A percentile compares a stretch with the other conserved stretches of the same genome.
phyloP scores from a whole-genome alignment of 345 rosid genomes.

The Eucalyptus tenuipes region DNA sequence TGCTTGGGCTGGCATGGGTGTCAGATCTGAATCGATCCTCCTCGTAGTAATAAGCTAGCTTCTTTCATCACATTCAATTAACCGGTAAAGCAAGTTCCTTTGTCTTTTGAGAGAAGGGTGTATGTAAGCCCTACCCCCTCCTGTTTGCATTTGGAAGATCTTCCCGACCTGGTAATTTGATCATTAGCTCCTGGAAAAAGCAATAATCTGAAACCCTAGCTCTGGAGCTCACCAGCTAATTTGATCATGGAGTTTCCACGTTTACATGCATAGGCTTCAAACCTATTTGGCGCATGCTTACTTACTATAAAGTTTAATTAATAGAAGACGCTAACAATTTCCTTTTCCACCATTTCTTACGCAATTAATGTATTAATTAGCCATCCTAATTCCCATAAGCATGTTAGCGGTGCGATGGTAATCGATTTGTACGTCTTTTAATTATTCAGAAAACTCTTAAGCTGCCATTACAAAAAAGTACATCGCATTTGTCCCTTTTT shows the following conservation, averaged over 20 bases:
- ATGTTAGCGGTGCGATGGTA: background rate
- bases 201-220: background rate
- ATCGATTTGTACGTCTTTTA: background rate
- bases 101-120: background rate
- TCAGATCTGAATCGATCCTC: constrained; percentile 8
- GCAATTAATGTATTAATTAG: background rate
- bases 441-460: background rate
- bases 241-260: background rate
- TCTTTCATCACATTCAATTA: background rate
- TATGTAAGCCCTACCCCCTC: background rate
- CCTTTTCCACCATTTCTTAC: background rate
- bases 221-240: background rate
- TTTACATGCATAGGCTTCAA: background rate
- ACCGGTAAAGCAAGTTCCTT: background rate
- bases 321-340: background rate
- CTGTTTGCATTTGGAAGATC: background rate
- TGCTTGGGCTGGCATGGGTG: background rate
- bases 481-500: background rate
- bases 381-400: background rate
- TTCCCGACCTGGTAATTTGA: background rate
- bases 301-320: background rate
- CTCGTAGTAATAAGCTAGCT: background rate
- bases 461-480: background rate
- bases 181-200: background rate
- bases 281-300: background rate